Base-by-base conservation (phyloP, 2,329 filamentous ascomycete species). In the Colletotrichum gigasporum region DNA sequence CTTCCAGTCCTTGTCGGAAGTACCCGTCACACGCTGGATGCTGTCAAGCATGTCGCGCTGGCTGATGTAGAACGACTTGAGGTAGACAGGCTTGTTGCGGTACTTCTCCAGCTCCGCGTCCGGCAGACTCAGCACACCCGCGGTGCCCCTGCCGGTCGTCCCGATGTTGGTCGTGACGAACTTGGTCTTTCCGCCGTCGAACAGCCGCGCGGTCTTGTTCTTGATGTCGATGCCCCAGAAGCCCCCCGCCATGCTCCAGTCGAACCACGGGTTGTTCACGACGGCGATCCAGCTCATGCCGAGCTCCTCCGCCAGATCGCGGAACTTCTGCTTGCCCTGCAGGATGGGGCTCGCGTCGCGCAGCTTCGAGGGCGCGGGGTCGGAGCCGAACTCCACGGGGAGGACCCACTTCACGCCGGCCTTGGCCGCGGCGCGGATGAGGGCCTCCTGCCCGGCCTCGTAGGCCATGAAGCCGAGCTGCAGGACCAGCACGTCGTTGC, bases 11-110 rank as follows among this genome's bases (percentile, higher is more conserved):
- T 74, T 76, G 39, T 89, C 85, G 2, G 76, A 84, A 0, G 84
- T 87, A 0, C 83, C 83, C 0, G 85, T 84, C 4, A 88, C 88
- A 0, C 84, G 83, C 69, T 88, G 81, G 9, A 90, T 74, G 22
- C 82, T 83, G 41, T 84, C 83, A 60, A 92, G 80, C 78, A 92
- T 91, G n/a, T 92, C 88, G 10, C 82, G 80, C 73, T 92, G 90
- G 66, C 75, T 86, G 67, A 88, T 68, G 11, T 76, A 73, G 76
- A 90, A 91, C 57, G 85, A 88, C 11, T 78, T 80, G n/a, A 90
- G 68, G 68, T 82, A 86, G 2, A 89, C 69, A 0, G 70, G 67
- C 57, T 80, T 79, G 73, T 89, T 86, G 3, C 24, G 75, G 70
- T 69, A 80, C 66, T 52, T 78, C 30, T 55, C 44, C 12, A 63